Evolutionary conservation across 306 rosid species (phyloP), one percentile per base, ranked within the genome.

Genomic region (Mimosa pudica): DNA sequence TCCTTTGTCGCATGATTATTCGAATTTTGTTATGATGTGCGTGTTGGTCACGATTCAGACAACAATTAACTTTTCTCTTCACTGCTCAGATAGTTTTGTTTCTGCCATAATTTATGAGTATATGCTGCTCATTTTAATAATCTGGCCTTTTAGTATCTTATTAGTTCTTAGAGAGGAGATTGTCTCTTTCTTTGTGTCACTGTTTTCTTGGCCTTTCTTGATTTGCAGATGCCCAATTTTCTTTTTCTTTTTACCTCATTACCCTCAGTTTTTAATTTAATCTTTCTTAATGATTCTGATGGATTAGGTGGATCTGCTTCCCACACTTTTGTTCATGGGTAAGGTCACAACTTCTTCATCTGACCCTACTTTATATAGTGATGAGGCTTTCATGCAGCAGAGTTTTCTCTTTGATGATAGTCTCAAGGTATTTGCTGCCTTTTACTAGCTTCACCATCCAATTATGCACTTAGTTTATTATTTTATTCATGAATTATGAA

Each of bases 371-470:
- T 6, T 84, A 46, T 83, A 90, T 62, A 74, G 82, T 60, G 97
- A 92, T 79, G 97, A 92, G 89, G 89, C 82, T 85, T 89, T 92
- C 79, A 92, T 92, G 97, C 87, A 89, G 71, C 97, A 92, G 80
- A 90, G 97, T 84, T 73, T 92, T 88, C 81, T 90, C 38, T 92
- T 92, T 82, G 88, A 94, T 69, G 94, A 92, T 76, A 88, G 93
- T 84, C 89, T 92, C 45, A 88, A 82, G 92, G 97, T 90, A 84
- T 48, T 38, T 58, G 36, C 18, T 35, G 18, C n/a, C 64, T 57
- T 73, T 55, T 77, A 47, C 77, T 60, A 61, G 33, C 10, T 52
- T 52, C 7, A 41, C 38, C 16, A 4, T 66, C 60, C 18, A 33
- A 62, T 24, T 24, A 24, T 68, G 24, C 60, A 62, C 8, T 52